Evolutionary conservation across 805 yeast genomes (phyloP).

Genomic region (Candida boleticola): DNA sequence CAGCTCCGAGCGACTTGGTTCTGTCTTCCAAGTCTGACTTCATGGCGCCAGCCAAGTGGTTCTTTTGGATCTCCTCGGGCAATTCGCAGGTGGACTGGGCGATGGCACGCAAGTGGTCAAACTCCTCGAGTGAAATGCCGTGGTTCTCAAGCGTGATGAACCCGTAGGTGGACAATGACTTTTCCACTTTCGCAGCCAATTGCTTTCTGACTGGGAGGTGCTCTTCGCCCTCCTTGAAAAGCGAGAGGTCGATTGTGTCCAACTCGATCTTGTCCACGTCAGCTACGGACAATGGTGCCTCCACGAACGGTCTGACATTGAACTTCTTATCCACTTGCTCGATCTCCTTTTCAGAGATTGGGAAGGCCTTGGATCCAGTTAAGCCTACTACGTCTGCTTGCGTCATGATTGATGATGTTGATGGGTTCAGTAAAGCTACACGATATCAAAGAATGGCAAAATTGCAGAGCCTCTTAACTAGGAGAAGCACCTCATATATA

Average conservation of each 20-base stretch:
- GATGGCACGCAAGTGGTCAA: slow-evolving; percentile 36
- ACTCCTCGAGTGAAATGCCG: slow-evolving; percentile 32
- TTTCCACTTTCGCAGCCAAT: slow-evolving; percentile 38
- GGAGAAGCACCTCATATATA: too few species aligned
- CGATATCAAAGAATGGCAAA: too few species aligned
- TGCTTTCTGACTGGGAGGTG: slow-evolving; percentile 20
- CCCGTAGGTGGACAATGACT: slow-evolving; percentile 41
- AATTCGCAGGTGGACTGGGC: slow-evolving; percentile 41
- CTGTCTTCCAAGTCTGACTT: slow-evolving; percentile 27
- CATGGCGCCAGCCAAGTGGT: slow-evolving; percentile 40
- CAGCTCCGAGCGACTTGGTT: slow-evolving; percentile 24
- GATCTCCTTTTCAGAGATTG: slow-evolving; percentile 10
- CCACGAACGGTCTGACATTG: slow-evolving; percentile 24
- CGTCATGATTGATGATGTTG: neutral
- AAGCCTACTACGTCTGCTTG: slow-evolving; percentile 3
- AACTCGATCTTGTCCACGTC: slow-evolving; percentile 22
- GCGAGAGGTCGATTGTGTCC: slow-evolving; percentile 35
- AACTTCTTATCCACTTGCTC: slow-evolving; percentile 17
- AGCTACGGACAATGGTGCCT: slow-evolving; percentile 20
- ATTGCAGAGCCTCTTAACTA: too few species aligned
- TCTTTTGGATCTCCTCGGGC: slow-evolving; percentile 37
- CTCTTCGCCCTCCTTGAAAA: slow-evolving; percentile 35
- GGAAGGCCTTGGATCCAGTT: slow-evolving; percentile 15
- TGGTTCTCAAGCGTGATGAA: slow-evolving; percentile 43
- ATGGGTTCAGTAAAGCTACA: too few species aligned